Base-by-base conservation (phyloP, 2,329 filamentous ascomycete species). In the Botrytis galanthina region DNA sequence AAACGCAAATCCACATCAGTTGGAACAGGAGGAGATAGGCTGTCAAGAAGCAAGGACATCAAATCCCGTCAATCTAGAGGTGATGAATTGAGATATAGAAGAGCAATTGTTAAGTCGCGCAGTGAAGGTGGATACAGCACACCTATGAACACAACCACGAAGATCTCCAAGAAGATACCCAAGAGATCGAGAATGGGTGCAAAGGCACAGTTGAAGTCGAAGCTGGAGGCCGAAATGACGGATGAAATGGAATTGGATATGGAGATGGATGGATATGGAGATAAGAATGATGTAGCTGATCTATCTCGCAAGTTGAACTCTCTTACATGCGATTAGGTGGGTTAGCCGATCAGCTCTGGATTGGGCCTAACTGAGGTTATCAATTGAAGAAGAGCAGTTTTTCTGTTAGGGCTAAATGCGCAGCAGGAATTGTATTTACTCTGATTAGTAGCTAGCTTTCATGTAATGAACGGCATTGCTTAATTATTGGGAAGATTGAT, bases 401-500 rank as follows among this genome's bases (percentile, higher is more conserved):
- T 14, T n/a, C 14, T n/a, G 10, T 12, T 26, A n/a, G 4, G 26
- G 22, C 5, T 54, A 7, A 2, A 54, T 12, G 48, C n/a, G 12
- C 5, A 54, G 12, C 12, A n/a, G 26, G 12, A n/a, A 54, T 16
- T 54, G 6, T 54, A n/a, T 54, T n/a, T n/a, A 54, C 26, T 54
- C 12, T 54, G 6, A 7, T n/a, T 6, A 54, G 12, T n/a, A 54
- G 14, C 26, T n/a, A 16, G 14, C n/a, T n/a, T 5, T 12, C 5
- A n/a, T 16, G 12, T n/a, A 14, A 16, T 2, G 3, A 54, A n/a
- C 6, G 2, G 3, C 2, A n/a, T 54, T 5, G 5, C 26, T n/a
- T 16, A 16, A 0, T n/a, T 3, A 3, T n/a, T 14, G 26, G 4
- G 48, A 1, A 51, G 26, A n/a, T 51, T n/a, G 6, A 1, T 14